Base-by-base conservation (phyloP, 305 asterid genomes). In the Plantago coronopus region DNA sequence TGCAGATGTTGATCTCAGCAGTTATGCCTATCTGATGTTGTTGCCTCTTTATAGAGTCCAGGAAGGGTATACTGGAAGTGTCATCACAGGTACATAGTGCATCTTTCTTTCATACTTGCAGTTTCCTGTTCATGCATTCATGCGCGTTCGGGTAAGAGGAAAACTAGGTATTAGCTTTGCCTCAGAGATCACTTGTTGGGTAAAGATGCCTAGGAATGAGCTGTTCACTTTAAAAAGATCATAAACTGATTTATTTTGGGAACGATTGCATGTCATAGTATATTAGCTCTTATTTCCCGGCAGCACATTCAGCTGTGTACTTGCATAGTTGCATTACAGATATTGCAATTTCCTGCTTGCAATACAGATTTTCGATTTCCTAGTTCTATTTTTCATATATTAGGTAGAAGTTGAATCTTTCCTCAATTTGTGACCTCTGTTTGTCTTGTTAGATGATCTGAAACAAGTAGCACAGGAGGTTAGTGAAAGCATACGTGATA, bases 11-110 rank as follows among this genome's bases (percentile, higher is more conserved):
- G 87, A 76, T 66, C 17, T 45, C 62, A 82, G 76, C 48, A 70
- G 78, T 69, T 83, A 78, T 45, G 90, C 94, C 7, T 83, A 82
- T 75, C 95, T 76, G 61, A 64, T 93, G 69, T 56, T 93, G 71
- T 68, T 83, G 65, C 99, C 99, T 53, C 61, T 93, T 54, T 89
- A 85, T 79, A 84, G 84, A 83, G 87, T 83, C 47, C 79, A 78
- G 49, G 93, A 89, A 81, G 96, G 93, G 49, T 84, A 61, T 61
- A 80, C 97, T 1, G 99, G 99, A 62, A 77, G 72, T 74, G 80
- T 83, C 63, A 56, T 93, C 69, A 67, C 94, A 66, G 99, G 99
- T 93, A 69, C 78, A 31, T 51, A 40, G 45, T 18, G 48, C 20
- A 54, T 31, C 64, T 57, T 55, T 48, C 50, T 43, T 34, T 40